Base-by-base conservation (phyloP, 257 asterid species). In the Solanum arcanum region DNA sequence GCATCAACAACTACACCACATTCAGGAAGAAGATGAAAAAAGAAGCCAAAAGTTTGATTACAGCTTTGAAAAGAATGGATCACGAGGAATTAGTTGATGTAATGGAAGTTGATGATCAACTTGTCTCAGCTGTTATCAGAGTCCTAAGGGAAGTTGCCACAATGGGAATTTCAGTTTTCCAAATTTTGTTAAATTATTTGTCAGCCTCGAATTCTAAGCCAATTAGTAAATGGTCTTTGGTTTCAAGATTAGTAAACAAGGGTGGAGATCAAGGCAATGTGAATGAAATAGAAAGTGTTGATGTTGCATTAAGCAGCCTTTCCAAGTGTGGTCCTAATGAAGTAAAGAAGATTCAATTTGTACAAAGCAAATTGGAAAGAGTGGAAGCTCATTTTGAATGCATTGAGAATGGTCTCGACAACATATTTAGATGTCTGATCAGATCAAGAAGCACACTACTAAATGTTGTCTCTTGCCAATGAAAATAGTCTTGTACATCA, bases 11-110 rank as follows among this genome's bases (percentile, higher is more conserved):
- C 9, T 89, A 84, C 52, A 52, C 21, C 18, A 87, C 87, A 35
- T 87, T 78, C 33, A 87, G 88, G 59, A 90, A 72, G 37, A 83
- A 88, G 23, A 86, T 88, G 88, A 88, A 86, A 12, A 86, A 84
- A 69, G 87, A 84, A 66, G 64, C 52, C 27, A 84, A 62, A 39
- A 64, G 21, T 52, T 69, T 29, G 0, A 27, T 33, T 25, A 47
- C 80, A 42, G 12, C 29, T 66, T 39, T 62, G 73, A 84, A 84
- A 31, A 66, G 49, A 84, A 66, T 84, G 80, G 81, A 80, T 5
- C 44, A 80, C 5, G 85, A 80, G 44, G 83, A 41, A 7, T 44
- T 47, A 13, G 85, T 47, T 47, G 85, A 37, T 15, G 85, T 80
- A 47, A 80, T 83, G 68, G 89, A 73, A n/a, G 76, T 72, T 23